These are phyloP conservation scores for Kalaharituber pfeilii DNA, from an alignment of 2,329 filamentous ascomycete species.

Conservation along the genomic window DNA sequence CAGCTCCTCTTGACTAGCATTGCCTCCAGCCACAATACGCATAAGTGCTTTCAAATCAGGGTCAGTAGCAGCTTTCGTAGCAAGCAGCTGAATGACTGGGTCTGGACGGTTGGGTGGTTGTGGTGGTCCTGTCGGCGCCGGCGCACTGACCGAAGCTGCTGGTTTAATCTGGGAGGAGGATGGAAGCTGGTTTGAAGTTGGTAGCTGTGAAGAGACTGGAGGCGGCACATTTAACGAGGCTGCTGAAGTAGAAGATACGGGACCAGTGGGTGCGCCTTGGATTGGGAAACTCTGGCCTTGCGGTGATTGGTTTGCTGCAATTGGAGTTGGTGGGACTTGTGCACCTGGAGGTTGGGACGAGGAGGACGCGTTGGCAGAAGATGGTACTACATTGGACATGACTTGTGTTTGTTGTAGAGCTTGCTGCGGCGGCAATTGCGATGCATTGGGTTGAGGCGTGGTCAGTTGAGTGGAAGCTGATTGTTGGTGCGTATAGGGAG, in stretches of 20 bases:
- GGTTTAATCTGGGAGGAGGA: background rate
- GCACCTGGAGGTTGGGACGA: background rate
- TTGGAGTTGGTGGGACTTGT: no score
- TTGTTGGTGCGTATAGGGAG: constrained; percentile 10
- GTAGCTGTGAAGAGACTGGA: background rate
- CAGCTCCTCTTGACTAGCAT: constrained; percentile 53
- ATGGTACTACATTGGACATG: no score
- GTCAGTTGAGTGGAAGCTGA: constrained; percentile 15
- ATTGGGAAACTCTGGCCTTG: background rate
- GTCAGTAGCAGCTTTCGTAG: constrained; percentile 57
- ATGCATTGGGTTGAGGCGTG: constrained; percentile 8
- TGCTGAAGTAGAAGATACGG: no score
- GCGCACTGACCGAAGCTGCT: background rate
- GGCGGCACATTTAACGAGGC: background rate
- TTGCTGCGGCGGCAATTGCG: constrained; percentile 6
- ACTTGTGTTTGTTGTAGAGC: background rate
- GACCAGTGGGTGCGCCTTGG: background rate
- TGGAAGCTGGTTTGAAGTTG: background rate
- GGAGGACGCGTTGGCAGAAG: background rate
- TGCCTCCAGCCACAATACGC: constrained; percentile 63
- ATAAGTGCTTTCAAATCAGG: constrained; percentile 58
- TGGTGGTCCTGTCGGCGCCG: constrained; percentile 5
- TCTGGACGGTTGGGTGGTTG: constrained; percentile 36
- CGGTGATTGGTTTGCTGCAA: background rate
- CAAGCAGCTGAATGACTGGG: constrained; percentile 64